Evolutionary conservation across 345 rosid genomes (phyloP), one percentile per base, ranked within the genome.

Genomic region (Turritis glabra): DNA sequence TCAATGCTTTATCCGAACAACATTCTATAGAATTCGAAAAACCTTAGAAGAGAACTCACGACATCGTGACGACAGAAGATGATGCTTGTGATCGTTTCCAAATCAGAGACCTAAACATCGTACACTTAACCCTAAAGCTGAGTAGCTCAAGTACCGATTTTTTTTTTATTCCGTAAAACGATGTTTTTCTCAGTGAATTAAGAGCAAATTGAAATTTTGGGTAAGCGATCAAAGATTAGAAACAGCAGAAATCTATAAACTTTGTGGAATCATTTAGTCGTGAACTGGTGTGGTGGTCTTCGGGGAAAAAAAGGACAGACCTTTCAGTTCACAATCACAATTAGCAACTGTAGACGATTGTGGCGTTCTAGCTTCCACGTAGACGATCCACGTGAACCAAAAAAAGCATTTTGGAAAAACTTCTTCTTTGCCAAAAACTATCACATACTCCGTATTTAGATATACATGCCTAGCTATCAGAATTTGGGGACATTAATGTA

Each of bases 71-170:
- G 68, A 14, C 19, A 8, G 74, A 69, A 69, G 67, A 70, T 18
- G 76, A 64, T 1, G 60, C 40, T 1, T 43, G 75, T 44, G 80
- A 71, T 57, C 80, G 63, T 71, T 54, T 50, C 68, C 77, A 76
- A 66, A 72, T 18, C 57, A 77, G 77, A 65, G 80, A 77, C 56
- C 80, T 71, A 17, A 77, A 48, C 80, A 77, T 77, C 30, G 40
- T 33, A 7, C 15, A 23, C 4, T 47, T 18, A 22, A 21, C 41
- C 71, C 50, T 6, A 41, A 18, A 11, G 57, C 65, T 65, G 13
- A 43, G 71, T 19, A 40, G 37, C 59, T 26, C 25, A 5, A 61
- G 40, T 37, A 9, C n/a, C n/a, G n/a, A n/a, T n/a, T n/a, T n/a
- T n/a, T n/a, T n/a, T n/a, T n/a, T n/a, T n/a, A n/a, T n/a, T n/a